Evolutionary conservation across 225 moss, liverwort and hornwort genomes (phyloP), one percentile per base, ranked within the genome.

Genomic region (Neckera pumila): DNA sequence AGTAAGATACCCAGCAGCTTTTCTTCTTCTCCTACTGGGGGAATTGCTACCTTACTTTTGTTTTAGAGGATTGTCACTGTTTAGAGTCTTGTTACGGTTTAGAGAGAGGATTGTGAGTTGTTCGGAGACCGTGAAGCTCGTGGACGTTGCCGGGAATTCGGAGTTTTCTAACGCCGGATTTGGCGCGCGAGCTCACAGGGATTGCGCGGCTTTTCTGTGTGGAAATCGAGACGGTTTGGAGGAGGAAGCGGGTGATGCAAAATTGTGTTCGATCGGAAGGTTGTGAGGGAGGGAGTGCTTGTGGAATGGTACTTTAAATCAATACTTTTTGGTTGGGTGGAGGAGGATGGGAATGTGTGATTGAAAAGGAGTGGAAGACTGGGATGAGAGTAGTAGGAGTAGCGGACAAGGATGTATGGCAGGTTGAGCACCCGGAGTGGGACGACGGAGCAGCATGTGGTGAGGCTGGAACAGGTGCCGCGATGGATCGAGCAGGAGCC

Each of bases 401-500:
- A 73, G 90, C 59, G 78, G 89, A 89, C 89, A 93, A 97, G 87
- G 88, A 98, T 98, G 98, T 97, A 97, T 90, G 91, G 94, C 82
- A 96, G 86, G 88, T 92, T 95, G 95, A 97, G 85, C 91, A 95
- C 91, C 59, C 95, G 92, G 88, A 89, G 91, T 91, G 95, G 93
- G 82, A 27, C 89, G 66, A 69, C 86, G 43, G 95, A 91, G 78
- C 95, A 96, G 92, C 93, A 92, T 90, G 94, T 95, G 5, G 98
- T 98, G 87, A 97, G 93, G 91, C 88, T 98, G 85, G 98, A 98
- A 89, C 98, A 98, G 93, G 97, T 98, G 38, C 98, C 97, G 14
- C 91, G 97, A 79, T 98, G 97, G 97, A 98, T 95, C 73, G 97
- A 98, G 88, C 97, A 98, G 79, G 98, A 98, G 87, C 95, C 94